Evolutionary conservation across 805 yeast species (phyloP).

Genomic region (Zygoascus flipseniorum): DNA sequence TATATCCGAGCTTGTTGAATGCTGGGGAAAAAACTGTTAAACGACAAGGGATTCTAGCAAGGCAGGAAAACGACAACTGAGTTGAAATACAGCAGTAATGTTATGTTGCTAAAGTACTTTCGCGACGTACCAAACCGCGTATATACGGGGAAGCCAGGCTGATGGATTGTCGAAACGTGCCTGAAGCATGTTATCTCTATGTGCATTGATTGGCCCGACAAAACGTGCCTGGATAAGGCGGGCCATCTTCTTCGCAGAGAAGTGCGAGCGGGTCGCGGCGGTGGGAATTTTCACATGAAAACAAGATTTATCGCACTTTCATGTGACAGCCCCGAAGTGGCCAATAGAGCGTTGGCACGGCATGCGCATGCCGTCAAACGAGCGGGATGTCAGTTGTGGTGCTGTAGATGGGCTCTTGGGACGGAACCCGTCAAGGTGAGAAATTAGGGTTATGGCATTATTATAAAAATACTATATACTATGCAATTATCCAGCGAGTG

Average conservation of each 20-base stretch:
- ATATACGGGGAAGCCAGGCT: not conserved
- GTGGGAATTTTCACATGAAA: no score
- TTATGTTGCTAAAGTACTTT: not conserved
- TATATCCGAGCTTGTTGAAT: not conserved
- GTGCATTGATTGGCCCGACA: not conserved
- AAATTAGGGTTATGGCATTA: not conserved
- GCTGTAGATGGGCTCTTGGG: no score
- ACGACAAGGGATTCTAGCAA: not conserved
- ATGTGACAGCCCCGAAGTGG: not conserved
- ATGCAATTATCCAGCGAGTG: not conserved
- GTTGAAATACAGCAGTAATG: no score
- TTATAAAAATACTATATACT: not conserved
- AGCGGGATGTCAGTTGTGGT: not conserved
- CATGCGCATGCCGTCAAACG: not conserved
- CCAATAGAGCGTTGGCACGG: not conserved
- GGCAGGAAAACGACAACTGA: no score
- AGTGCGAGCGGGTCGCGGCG: no score
- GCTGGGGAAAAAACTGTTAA: not conserved
- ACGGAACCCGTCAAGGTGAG: no score
- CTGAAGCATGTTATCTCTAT: not conserved
- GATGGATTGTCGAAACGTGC: not conserved
- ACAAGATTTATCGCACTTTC: no score
- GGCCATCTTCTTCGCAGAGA: not conserved
- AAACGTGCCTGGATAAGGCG: not conserved
- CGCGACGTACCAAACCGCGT: not conserved